Conservation (phyloP, 352 stramenopile species). For the Phytophthora pistaciae region DNA sequence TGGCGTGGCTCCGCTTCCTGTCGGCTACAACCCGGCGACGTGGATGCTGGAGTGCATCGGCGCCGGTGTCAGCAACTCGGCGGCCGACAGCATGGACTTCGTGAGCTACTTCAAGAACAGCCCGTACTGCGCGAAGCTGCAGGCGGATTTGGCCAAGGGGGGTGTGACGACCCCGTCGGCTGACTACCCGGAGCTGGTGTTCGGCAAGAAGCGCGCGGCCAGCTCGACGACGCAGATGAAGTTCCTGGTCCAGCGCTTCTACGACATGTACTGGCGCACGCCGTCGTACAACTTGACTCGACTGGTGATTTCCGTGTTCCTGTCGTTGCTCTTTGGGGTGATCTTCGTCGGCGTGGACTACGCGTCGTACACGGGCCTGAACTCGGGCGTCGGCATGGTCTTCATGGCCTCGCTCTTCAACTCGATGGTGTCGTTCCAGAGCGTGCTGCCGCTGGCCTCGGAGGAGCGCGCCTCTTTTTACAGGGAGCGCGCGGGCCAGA, state of each 20-base stretch:
- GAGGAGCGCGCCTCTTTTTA: slow-evolving; percentile 86
- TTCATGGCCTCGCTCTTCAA: slow-evolving; percentile 79
- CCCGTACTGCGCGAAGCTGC: slow-evolving; percentile 12
- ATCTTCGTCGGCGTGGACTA: slow-evolving; percentile 60
- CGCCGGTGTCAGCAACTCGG: slow-evolving; percentile 43
- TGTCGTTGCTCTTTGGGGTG: slow-evolving; percentile 75
- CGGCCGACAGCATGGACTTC: slow-evolving; percentile 29
- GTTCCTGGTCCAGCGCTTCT: slow-evolving; percentile 41
- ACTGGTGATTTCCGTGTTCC: slow-evolving; percentile 61
- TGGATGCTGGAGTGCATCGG: slow-evolving; percentile 56
- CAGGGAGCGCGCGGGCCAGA: slow-evolving; percentile 55
- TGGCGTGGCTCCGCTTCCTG: slow-evolving; percentile 21
- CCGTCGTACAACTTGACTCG: slow-evolving; percentile 86
- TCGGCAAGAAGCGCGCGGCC: slow-evolving; percentile 38
- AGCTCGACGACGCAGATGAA: slow-evolving; percentile 32
- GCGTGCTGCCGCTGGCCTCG: slow-evolving; percentile 74
- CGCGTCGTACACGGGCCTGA: slow-evolving; percentile 38
- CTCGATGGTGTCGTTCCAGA: slow-evolving; percentile 69
- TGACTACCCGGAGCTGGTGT: slow-evolving; percentile 33
- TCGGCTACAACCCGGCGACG: slow-evolving; percentile 49
- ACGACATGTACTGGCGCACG: slow-evolving; percentile 78
- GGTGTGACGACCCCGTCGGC: slow-evolving; percentile 32
- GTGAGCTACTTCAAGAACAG: slow-evolving; percentile 39
- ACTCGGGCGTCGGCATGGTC: slow-evolving; percentile 68
- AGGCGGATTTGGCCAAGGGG: slow-evolving; percentile 22